These are phyloP conservation scores for Tubosaeta brunneosetosa DNA, from an alignment of 768 basidiomycete species.

Conservation along the genomic window DNA sequence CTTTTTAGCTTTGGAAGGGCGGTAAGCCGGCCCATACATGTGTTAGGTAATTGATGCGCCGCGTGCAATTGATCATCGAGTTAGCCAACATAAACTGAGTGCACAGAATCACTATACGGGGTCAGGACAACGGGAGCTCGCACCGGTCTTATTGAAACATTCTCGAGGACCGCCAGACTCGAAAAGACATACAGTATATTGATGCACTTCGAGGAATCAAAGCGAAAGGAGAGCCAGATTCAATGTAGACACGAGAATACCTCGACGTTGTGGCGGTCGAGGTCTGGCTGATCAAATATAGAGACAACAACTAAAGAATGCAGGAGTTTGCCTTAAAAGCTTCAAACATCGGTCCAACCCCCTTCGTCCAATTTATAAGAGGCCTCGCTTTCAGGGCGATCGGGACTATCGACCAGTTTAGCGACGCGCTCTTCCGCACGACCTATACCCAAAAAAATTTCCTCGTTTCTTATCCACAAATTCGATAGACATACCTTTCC, in stretches of 20 bases:
- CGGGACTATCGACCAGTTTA: constrained; percentile 86
- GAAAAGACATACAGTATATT: background rate
- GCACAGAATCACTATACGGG: background rate
- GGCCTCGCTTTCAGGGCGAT: constrained; percentile 85
- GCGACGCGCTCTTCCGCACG: constrained; percentile 89
- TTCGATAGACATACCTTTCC: constrained; percentile 58
- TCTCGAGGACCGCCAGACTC: background rate
- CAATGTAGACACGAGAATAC: background rate
- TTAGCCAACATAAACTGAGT: too few relatives aligned
- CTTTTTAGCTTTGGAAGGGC: background rate
- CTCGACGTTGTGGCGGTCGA: background rate
- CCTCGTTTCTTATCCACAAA: background rate
- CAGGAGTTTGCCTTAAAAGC: background rate
- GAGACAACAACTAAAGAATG: background rate
- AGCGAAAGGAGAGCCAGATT: background rate
- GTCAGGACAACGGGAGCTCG: background rate
- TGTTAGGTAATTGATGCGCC: background rate
- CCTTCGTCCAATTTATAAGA: constrained; percentile 90
- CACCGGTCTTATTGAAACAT: background rate
- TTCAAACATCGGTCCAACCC: constrained; percentile 81
- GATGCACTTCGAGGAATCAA: background rate
- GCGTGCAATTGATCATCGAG: background rate
- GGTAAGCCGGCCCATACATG: background rate
- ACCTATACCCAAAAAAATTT: constrained; percentile 41
- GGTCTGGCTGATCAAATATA: background rate